Base-by-base conservation (phyloP, 148 eudicot genomes). In the Chenopodium berlandieri region DNA sequence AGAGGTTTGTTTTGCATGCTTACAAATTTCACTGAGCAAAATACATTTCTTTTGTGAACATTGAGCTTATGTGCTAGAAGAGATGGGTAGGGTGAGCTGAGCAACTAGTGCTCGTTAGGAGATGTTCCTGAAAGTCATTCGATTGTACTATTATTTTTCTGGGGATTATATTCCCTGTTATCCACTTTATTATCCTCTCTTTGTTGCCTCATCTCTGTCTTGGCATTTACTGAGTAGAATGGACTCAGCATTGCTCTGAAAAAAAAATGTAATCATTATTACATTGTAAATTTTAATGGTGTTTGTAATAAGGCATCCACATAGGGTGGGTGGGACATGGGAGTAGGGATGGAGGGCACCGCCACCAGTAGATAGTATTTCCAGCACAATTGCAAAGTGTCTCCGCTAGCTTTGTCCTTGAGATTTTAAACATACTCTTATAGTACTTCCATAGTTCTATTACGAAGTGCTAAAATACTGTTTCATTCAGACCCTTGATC, bases 1-100 rank as follows among this genome's bases (percentile, higher is more conserved):
- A 14, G 99, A 97, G 92, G 98, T 95, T 83, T 71, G 82, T 65
- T 44, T 10, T 75, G 31, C 37, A 11, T 47, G 8, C 63, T 16
- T 50, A 46, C 60, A 0, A 46, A 1, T 9, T 73, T 6, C n/a
- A 50, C 9, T 8, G 13, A 9, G 50, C 25, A 34, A 71, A 13
- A 68, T 68, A 32, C 32, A 30, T 68, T 66, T 4, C 13, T 66
- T 66, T 1, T 9, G 4, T 9, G 23, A 25, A 14, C 71, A 66
- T 32, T 27, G 34, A 66, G 71, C 30, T 34, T 66, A 27, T 27
- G 2, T 8, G 30, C 23, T 66, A 25, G 71, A 19, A 66, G 16
- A 66, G 17, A 4, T 13, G 71, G 30, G 30, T 66, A 66, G 34
- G 71, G 0, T 64, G 23, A 64, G 68, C 3, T 66, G 71, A 30